Conservation (phyloP, 2,329 filamentous ascomycete species). For the Septoria linicola region DNA sequence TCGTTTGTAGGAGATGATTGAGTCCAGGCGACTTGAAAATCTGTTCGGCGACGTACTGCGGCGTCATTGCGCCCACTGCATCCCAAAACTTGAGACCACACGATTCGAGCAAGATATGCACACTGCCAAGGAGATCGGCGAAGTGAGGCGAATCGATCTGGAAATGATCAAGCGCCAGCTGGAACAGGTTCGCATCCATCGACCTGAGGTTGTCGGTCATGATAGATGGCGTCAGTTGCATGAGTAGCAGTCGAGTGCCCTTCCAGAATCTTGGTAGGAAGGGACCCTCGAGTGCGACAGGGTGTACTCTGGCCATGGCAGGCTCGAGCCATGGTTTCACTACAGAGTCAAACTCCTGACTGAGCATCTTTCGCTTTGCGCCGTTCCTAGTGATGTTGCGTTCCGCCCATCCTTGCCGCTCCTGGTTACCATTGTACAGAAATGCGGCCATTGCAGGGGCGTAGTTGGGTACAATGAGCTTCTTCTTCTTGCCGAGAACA, state of each 20-base stretch:
- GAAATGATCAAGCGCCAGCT: slow-evolving; percentile 64
- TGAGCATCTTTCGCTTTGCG: slow-evolving; percentile 62
- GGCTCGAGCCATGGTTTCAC: slow-evolving; percentile 70
- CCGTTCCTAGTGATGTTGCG: slow-evolving; percentile 61
- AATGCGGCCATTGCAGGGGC: slow-evolving; percentile 83
- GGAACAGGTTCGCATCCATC: slow-evolving; percentile 69
- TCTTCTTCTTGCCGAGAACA: slow-evolving; percentile 69
- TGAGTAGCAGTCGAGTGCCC: slow-evolving; percentile 71
- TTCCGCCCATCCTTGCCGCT: slow-evolving; percentile 66
- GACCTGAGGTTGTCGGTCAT: slow-evolving; percentile 76
- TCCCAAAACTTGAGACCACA: slow-evolving; percentile 84
- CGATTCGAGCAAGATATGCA: slow-evolving; percentile 70
- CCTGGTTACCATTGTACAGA: slow-evolving; percentile 70
- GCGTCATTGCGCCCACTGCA: slow-evolving; percentile 76
- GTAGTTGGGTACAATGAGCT: slow-evolving; percentile 71
- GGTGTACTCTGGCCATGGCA: slow-evolving; percentile 63
- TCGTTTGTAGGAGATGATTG: slow-evolving; percentile 58
- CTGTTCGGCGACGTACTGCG: slow-evolving; percentile 77
- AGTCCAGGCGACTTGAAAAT: slow-evolving; percentile 72
- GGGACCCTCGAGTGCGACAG: slow-evolving; percentile 51
- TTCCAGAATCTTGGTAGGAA: slow-evolving; percentile 75
- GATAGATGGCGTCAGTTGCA: slow-evolving; percentile 68
- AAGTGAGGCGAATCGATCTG: slow-evolving; percentile 55
- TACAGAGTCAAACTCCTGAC: slow-evolving; percentile 82
- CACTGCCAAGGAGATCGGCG: slow-evolving; percentile 66